Conservation (phyloP, 2,329 filamentous ascomycete genomes). For the Colletotrichum endophyticum region DNA sequence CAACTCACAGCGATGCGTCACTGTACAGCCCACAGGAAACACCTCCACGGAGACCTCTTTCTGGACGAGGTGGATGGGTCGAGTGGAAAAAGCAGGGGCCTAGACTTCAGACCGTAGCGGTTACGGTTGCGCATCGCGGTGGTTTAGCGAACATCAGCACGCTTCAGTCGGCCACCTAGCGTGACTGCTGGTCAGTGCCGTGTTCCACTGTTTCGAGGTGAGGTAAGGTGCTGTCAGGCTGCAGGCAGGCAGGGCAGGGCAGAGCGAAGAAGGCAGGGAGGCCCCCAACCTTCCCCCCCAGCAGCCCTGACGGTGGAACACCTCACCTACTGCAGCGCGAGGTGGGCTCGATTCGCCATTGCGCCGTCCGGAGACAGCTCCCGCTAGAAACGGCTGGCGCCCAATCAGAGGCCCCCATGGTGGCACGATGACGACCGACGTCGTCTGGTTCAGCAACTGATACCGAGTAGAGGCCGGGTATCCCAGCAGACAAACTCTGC, state of each 20-base stretch:
- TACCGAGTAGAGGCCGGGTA: background rate
- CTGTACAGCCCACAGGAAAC: background rate
- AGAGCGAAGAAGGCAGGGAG: background rate
- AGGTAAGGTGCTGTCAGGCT: background rate
- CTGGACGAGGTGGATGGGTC: background rate
- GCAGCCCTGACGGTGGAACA: background rate
- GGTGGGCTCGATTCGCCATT: background rate
- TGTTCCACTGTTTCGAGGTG: background rate
- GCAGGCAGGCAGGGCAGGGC: background rate
- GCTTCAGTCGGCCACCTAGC: background rate
- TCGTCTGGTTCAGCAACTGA: background rate
- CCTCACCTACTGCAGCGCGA: background rate
- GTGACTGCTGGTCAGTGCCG: background rate
- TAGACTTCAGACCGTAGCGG: slow-evolving; percentile 3
- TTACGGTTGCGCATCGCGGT: background rate
- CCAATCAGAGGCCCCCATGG: background rate
- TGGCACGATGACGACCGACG: slow-evolving; percentile 10
- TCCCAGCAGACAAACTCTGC: slow-evolving; percentile 4
- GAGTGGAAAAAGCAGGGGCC: background rate
- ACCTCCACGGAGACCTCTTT: background rate
- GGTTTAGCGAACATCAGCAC: background rate
- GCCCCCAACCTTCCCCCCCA: background rate
- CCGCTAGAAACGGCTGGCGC: background rate
- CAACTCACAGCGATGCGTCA: slow-evolving; percentile 7
- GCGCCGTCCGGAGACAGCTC: background rate